Percentiles rank a stretch among this genome's conserved stretches.
Conservation (phyloP, 257 asterid species). For the Striga asiatica region DNA sequence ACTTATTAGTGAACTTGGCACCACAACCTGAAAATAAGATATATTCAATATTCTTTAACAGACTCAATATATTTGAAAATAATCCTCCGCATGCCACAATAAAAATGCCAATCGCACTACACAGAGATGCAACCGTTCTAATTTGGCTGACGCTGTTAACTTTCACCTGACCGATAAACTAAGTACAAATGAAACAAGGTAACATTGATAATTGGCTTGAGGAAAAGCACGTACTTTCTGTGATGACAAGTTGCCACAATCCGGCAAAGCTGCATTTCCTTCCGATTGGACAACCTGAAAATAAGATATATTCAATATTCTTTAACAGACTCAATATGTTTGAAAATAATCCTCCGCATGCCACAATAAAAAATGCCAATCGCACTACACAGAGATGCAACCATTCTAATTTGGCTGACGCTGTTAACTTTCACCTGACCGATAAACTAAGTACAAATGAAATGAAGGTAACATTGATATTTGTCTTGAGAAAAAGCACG, state of each 20-base stretch:
- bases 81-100: not conserved
- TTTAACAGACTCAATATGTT: not conserved
- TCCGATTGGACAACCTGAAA: no score
- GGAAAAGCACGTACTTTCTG: conserved; percentile 29
- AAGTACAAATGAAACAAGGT: conserved; percentile 4
- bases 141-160: not conserved
- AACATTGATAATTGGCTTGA: not conserved
- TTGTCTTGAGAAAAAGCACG: conserved; percentile 13
- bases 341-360: not conserved
- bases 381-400: not conserved
- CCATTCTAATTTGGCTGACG: not conserved
- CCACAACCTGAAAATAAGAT: no score
- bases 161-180: conserved; percentile 10
- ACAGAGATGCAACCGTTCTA: not conserved
- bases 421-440: conserved; percentile 12
- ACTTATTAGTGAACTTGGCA: no score
- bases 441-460: conserved; percentile 3
- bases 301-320: no score
- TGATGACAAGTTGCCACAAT: conserved; percentile 16
- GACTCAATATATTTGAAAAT: not conserved
- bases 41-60: no score
- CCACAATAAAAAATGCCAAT: not conserved
- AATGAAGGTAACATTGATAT: not conserved
- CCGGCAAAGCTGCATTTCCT: conserved; percentile 15
- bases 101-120: not conserved